These are phyloP conservation scores for Immersiella caudata DNA, from an alignment of 495 filamentous ascomycete species.

Conservation along the genomic window DNA sequence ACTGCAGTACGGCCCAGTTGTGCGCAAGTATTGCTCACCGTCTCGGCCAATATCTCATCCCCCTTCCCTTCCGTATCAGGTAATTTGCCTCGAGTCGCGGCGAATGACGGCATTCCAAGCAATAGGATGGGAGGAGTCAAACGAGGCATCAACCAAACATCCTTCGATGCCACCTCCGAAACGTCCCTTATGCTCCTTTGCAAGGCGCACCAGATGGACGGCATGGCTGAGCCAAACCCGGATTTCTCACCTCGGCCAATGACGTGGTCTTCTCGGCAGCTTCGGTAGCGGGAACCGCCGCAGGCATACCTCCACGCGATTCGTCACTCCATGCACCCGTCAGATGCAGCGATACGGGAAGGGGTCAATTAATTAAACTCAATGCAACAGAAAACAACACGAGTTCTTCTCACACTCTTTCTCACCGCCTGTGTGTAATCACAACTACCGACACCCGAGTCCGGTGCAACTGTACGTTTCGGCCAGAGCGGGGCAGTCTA, in stretches of 20 bases:
- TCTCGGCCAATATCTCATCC: too few species aligned
- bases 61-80: neutral
- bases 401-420: neutral
- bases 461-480: neutral
- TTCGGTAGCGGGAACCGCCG: neutral
- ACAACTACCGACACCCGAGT: neutral
- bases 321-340: neutral
- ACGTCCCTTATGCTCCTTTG: neutral
- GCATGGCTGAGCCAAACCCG: neutral
- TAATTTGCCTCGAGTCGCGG: neutral
- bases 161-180: neutral
- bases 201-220: neutral
- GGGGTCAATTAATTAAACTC: neutral
- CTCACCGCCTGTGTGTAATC: neutral
- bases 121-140: neutral
- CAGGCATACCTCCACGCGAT: neutral
- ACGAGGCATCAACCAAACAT: neutral
- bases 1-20: neutral
- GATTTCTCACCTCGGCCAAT: neutral
- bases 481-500: neutral
- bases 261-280: neutral
- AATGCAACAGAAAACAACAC: neutral
- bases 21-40: neutral
- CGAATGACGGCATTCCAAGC: neutral
- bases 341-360: neutral